Percentiles rank a stretch among this genome's conserved stretches.
These are phyloP conservation scores for Geotrichum candidum DNA, from an alignment of 1,139 yeast genomes.

Conservation along the genomic window DNA sequence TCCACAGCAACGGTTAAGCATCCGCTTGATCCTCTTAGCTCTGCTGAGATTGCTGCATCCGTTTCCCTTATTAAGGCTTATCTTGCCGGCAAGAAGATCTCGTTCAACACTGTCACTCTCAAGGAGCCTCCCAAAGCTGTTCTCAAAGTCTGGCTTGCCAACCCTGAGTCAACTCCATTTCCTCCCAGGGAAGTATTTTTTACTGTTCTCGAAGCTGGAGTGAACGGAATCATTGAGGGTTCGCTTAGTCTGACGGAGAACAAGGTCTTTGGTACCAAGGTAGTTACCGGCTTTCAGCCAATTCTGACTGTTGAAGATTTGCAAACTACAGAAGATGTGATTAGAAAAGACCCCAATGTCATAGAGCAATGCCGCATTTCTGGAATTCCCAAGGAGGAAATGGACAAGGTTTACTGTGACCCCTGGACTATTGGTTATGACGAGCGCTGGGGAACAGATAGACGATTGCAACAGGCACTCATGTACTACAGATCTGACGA, in stretches of 20 bases:
- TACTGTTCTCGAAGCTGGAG: constrained; percentile 54
- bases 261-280: constrained; percentile 44
- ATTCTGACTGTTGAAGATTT: constrained; percentile 67
- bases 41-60: constrained; percentile 48
- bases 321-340: constrained; percentile 54
- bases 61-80: constrained; percentile 41
- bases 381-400: constrained; percentile 59
- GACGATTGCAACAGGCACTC: constrained; percentile 73
- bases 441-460: constrained; percentile 74
- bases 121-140: constrained; percentile 64
- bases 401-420: constrained; percentile 72
- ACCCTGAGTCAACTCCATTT: constrained; percentile 21
- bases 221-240: constrained; percentile 63
- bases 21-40: constrained; percentile 67
- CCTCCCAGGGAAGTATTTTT: constrained; percentile 54
- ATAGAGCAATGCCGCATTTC: constrained; percentile 66
- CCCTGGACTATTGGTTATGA: constrained; percentile 87
- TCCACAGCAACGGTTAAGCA: constrained; percentile 33
- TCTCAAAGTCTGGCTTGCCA: constrained; percentile 60
- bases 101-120: constrained; percentile 64
- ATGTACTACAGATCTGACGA: constrained; percentile 73
- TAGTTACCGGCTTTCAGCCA: constrained; percentile 61
- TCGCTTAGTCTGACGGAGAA: constrained; percentile 51
- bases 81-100: constrained; percentile 41
- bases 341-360: constrained; percentile 62